A percentile compares a stretch with the other conserved stretches of the same genome.
Conservation (phyloP, 2,329 filamentous ascomycete genomes). For the Pseudocercospora eumusae region DNA sequence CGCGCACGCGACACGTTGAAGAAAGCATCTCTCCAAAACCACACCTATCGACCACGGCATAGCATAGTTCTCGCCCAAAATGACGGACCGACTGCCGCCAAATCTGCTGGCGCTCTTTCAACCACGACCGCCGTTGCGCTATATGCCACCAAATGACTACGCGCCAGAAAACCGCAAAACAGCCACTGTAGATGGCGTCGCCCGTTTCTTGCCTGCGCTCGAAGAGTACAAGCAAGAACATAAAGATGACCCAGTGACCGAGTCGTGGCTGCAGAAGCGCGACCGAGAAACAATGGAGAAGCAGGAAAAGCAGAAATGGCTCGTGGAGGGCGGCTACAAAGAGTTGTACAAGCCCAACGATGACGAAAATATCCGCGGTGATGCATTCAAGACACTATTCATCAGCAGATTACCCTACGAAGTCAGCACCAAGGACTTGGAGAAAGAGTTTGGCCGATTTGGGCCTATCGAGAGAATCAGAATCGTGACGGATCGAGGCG, state of each 20-base stretch:
- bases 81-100: constrained; percentile 96
- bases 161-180: constrained; percentile 81
- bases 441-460: constrained; percentile 89
- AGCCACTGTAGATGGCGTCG: constrained; percentile 70
- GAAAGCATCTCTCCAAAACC: background rate
- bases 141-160: constrained; percentile 79
- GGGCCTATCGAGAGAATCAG: constrained; percentile 89
- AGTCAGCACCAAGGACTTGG: constrained; percentile 85
- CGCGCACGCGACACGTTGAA: background rate
- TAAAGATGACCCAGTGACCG: constrained; percentile 63
- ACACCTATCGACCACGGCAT: background rate
- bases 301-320: constrained; percentile 64
- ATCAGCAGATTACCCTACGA: constrained; percentile 89
- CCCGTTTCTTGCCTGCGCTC: constrained; percentile 71
- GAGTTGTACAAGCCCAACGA: constrained; percentile 74
- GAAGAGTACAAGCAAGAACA: constrained; percentile 68
- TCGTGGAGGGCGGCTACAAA: constrained; percentile 64
- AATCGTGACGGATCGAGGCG: constrained; percentile 73
- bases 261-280: constrained; percentile 88
- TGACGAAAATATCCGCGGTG: constrained; percentile 85
- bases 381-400: constrained; percentile 93
- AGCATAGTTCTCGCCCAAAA: constrained; percentile 22
- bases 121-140: constrained; percentile 87
- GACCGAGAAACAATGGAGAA: constrained; percentile 83
- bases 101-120: constrained; percentile 93